Evolutionary conservation across 148 eudicot genomes (phyloP).

Genomic region (Spergularia marina): DNA sequence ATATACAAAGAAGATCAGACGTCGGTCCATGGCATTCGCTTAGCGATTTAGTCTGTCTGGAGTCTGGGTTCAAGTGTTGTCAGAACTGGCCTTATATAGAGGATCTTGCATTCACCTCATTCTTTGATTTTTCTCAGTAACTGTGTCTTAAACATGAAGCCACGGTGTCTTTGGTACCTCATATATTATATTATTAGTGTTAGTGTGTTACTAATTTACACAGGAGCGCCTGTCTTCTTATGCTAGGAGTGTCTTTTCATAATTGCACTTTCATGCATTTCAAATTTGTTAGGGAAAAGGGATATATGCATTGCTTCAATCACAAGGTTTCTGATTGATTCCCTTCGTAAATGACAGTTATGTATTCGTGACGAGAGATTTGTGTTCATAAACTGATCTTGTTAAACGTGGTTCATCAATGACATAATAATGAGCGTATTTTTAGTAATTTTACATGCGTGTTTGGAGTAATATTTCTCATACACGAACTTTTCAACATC

Average conservation of each 20-base stretch:
- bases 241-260: not conserved
- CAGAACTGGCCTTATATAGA: slow-evolving; percentile 15
- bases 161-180: not conserved
- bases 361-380: too few species aligned
- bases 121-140: not conserved
- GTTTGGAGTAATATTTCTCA: too few species aligned
- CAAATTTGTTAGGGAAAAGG: slow-evolving; percentile 11
- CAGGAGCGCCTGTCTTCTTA: too few species aligned
- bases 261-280: too few species aligned
- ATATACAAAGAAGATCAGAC: slow-evolving; percentile 15
- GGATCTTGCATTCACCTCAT: not conserved
- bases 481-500: too few species aligned
- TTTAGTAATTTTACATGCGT: too few species aligned
- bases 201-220: not conserved
- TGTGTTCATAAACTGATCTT: too few species aligned
- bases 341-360: too few species aligned
- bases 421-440: too few species aligned
- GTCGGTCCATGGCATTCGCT: slow-evolving; percentile 31
- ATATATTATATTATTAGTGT: not conserved
- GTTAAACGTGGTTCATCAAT: too few species aligned
- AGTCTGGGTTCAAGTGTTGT: slow-evolving; percentile 14
- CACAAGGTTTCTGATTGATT: slow-evolving; percentile 9
- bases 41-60: not conserved
- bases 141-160: not conserved
- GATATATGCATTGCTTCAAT: slow-evolving; percentile 65